A percentile compares a stretch with the other conserved stretches of the same genome.
phyloP scores from a whole-genome alignment of 177 flowering plant genomes.

The Vitis hybrid region DNA sequence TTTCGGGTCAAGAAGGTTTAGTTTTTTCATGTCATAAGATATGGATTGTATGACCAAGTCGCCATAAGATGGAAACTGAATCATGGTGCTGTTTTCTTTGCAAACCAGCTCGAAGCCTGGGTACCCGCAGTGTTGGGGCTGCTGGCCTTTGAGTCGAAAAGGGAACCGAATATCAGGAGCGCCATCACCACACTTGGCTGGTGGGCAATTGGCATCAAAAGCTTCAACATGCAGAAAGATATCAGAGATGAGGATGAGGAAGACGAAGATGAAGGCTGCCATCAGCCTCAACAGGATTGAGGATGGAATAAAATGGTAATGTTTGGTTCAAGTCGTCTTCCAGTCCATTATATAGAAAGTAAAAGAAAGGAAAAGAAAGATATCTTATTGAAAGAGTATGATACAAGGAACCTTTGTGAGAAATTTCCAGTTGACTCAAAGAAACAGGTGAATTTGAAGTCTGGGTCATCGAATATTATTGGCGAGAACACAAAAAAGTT shows the following conservation, averaged over 20 bases:
- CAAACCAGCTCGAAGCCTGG: slow-evolving; percentile 33
- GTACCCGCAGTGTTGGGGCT: slow-evolving; percentile 12
- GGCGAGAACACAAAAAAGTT: no score
- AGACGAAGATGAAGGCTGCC: slow-evolving; percentile 17
- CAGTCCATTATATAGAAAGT: no score
- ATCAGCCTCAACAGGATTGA: not conserved
- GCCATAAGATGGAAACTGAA: slow-evolving; percentile 34
- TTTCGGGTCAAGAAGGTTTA: slow-evolving; percentile 36
- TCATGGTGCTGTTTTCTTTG: slow-evolving; percentile 28
- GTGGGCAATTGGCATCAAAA: not conserved
- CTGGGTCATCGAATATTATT: no score
- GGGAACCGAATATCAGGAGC: slow-evolving; percentile 27
- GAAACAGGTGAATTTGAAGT: no score
- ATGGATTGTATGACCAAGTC: slow-evolving; percentile 36
- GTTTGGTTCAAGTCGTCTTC: no score
- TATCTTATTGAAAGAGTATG: no score
- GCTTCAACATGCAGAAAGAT: slow-evolving; percentile 5
- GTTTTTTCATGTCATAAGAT: slow-evolving; percentile 22
- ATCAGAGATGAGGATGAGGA: slow-evolving; percentile 7
- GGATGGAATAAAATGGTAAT: no score
- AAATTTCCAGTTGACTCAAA: no score
- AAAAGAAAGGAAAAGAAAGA: no score
- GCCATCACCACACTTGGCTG: slow-evolving; percentile 11
- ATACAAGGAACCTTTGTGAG: no score
- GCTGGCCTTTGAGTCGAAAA: slow-evolving; percentile 19